These are phyloP conservation scores for Anisodus tanguticus DNA, from an alignment of 257 asterid genomes.

Conservation along the genomic window DNA sequence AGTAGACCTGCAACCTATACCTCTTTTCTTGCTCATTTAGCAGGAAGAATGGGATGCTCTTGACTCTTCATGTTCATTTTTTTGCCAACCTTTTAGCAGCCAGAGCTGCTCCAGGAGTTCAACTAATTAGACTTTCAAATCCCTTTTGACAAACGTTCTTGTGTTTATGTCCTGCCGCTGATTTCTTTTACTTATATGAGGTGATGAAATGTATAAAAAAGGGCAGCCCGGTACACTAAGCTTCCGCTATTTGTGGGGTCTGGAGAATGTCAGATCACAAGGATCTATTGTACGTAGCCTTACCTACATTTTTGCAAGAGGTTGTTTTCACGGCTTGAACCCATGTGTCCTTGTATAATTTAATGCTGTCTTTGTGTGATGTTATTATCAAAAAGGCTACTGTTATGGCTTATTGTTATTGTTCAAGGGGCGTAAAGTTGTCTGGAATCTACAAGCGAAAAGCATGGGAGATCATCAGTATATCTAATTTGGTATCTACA, in stretches of 20 bases:
- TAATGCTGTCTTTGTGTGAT: not conserved
- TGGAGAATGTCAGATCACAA: too few relatives aligned
- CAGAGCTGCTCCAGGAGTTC: not conserved
- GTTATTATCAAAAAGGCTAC: not conserved
- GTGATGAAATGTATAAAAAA: not conserved
- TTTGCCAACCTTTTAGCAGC: not conserved
- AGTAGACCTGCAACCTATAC: too few relatives aligned
- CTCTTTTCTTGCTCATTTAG: not conserved
- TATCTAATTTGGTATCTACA: not conserved
- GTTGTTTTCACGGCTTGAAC: too few relatives aligned
- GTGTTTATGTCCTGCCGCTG: not conserved
- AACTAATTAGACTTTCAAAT: not conserved
- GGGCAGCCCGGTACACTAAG: too few relatives aligned
- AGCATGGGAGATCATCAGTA: not conserved
- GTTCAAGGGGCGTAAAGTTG: not conserved
- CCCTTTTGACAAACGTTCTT: not conserved
- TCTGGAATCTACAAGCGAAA: not conserved
- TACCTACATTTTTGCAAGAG: too few relatives aligned
- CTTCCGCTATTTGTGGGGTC: too few relatives aligned
- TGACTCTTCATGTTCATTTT: too few relatives aligned
- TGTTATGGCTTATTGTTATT: not conserved
- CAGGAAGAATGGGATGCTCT: too few relatives aligned
- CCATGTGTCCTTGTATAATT: not conserved
- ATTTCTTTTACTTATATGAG: not conserved
- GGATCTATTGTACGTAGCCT: too few relatives aligned